phyloP scores from a whole-genome alignment of 345 rosid species.

The Populus pruinosa region DNA sequence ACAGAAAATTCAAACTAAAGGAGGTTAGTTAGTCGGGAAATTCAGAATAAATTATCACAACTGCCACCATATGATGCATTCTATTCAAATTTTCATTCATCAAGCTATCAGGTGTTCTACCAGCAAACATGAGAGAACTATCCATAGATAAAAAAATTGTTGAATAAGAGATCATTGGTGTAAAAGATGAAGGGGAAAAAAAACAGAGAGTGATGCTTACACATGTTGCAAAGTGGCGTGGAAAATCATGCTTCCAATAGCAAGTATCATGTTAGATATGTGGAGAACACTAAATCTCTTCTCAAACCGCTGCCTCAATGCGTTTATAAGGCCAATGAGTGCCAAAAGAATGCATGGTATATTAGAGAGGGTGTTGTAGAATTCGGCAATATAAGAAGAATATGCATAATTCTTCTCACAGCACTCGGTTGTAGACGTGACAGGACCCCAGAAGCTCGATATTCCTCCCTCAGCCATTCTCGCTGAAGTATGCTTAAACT shows the following conservation, averaged over 20 bases:
- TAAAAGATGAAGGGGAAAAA: background rate
- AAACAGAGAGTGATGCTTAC: conserved; percentile 37
- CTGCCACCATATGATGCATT: background rate
- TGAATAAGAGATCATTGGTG: background rate
- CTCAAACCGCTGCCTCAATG: conserved; percentile 78
- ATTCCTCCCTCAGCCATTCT: conserved; percentile 69
- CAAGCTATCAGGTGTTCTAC: background rate
- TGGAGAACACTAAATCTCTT: conserved; percentile 87
- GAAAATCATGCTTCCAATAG: conserved; percentile 85
- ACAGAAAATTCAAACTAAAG: background rate
- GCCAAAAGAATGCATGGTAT: conserved; percentile 71
- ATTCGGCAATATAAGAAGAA: conserved; percentile 79
- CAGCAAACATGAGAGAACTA: background rate
- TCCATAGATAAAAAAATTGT: background rate
- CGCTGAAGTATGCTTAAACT: background rate
- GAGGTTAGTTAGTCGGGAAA: background rate
- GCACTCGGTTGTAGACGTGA: conserved; percentile 64
- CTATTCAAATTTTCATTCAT: background rate
- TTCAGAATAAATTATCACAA: background rate
- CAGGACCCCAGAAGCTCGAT: conserved; percentile 88
- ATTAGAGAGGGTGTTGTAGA: conserved; percentile 72
- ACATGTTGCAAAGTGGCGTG: conserved; percentile 71
- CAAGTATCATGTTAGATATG: conserved; percentile 78
- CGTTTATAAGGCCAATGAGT: conserved; percentile 71
- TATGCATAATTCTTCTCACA: conserved; percentile 72